Conservation (phyloP, 345 rosid species). For the Brassica cretica region DNA sequence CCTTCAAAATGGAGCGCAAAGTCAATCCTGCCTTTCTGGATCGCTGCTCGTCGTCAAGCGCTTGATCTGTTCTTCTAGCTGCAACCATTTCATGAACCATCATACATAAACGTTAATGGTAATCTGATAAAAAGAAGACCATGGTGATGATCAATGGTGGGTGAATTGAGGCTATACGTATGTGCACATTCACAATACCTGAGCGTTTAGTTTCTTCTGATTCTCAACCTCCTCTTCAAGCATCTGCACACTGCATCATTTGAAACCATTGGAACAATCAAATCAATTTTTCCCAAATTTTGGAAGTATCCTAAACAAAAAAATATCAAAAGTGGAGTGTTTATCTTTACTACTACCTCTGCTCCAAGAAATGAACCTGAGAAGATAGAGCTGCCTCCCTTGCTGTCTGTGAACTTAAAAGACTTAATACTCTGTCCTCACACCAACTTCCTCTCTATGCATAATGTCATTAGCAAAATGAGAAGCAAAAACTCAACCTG, state of each 20-base stretch:
- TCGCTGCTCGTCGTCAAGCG: background rate
- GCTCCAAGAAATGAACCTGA: background rate
- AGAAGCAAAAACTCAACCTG: conserved; percentile 7
- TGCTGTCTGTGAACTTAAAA: background rate
- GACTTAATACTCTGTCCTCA: background rate
- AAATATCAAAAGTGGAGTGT: background rate
- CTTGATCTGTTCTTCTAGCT: background rate
- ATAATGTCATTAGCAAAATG: background rate
- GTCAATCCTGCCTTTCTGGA: background rate
- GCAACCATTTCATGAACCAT: background rate
- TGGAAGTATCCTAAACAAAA: background rate
- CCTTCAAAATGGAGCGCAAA: background rate
- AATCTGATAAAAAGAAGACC: background rate
- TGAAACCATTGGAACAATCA: background rate
- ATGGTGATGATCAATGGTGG: background rate
- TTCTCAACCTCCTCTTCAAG: conserved; percentile 20
- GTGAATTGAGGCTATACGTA: background rate
- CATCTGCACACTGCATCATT: conserved; percentile 1
- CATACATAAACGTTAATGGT: background rate
- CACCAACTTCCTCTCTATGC: background rate
- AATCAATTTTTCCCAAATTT: background rate
- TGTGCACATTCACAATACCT: conserved; percentile 5
- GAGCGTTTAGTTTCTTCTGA: background rate
- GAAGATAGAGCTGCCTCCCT: background rate
- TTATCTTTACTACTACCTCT: background rate